A percentile compares a stretch with the other conserved stretches of the same genome.
Evolutionary conservation across 345 rosid species (phyloP).

Genomic region (Sonneratia caseolaris): DNA sequence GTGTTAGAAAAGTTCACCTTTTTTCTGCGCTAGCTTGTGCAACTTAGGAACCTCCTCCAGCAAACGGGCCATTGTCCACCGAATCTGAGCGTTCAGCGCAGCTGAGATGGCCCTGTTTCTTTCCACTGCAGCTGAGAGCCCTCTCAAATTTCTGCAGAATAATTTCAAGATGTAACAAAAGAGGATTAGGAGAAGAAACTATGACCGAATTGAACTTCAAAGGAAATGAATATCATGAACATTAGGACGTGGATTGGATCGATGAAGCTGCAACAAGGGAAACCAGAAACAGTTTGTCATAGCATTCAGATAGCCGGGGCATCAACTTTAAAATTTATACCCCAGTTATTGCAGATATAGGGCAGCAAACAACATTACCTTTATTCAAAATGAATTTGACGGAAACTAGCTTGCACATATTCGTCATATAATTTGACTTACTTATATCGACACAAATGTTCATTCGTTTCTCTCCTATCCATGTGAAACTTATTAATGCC

Average conservation of each 20-base stretch:
- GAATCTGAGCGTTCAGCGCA: conserved; percentile 71
- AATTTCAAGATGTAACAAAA: not conserved
- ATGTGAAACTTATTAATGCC: conserved; percentile 37
- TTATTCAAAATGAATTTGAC: no score
- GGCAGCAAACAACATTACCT: no score
- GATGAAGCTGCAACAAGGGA: not conserved
- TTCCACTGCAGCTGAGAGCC: conserved; percentile 46
- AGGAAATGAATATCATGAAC: not conserved
- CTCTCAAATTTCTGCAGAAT: conserved; percentile 48
- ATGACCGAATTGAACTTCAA: not conserved
- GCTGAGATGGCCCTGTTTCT: conserved; percentile 52
- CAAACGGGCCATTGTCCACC: conserved; percentile 61
- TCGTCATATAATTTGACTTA: no score
- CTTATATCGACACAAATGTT: no score
- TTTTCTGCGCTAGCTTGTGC: conserved; percentile 49
- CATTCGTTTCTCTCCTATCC: no score
- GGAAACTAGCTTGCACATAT: no score
- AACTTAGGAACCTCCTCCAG: conserved; percentile 61
- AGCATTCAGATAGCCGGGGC: no score
- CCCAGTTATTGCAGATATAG: no score
- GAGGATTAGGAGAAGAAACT: not conserved
- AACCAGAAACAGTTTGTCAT: no score
- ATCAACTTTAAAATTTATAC: no score
- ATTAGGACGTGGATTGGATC: not conserved
- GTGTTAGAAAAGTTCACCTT: conserved; percentile 29